These are phyloP conservation scores for Euphorbia lathyris DNA, from an alignment of 345 rosid species.

Conservation along the genomic window DNA sequence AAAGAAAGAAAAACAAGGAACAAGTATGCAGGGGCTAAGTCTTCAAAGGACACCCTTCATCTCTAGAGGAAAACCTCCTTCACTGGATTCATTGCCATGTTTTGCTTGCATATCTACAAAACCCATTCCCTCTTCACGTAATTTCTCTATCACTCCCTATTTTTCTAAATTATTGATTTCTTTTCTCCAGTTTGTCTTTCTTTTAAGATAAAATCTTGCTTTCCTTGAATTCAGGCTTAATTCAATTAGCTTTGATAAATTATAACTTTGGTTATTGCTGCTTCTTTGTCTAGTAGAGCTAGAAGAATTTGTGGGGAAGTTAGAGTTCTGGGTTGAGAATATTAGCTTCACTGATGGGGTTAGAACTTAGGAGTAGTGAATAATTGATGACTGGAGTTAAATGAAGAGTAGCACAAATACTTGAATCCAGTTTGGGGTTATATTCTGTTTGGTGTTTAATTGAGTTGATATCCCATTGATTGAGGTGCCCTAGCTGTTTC, in stretches of 20 bases:
- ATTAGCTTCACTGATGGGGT: not conserved
- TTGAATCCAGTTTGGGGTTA: not conserved
- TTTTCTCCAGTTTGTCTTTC: not conserved
- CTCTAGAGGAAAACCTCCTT: constrained; percentile 50
- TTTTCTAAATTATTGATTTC: not conserved
- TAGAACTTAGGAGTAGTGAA: not conserved
- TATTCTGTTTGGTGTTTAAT: not conserved
- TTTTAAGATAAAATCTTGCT: not conserved
- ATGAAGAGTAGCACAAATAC: not conserved
- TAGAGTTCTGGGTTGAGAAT: constrained; percentile 1
- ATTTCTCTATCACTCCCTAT: constrained; percentile 17
- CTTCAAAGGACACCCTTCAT: constrained; percentile 31
- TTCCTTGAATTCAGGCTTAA: not conserved
- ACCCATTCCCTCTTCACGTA: constrained; percentile 44
- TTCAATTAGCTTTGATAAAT: not conserved
- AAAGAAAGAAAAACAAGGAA: not conserved
- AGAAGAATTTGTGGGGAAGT: not conserved
- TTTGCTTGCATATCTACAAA: constrained; percentile 33
- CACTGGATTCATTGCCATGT: constrained; percentile 55
- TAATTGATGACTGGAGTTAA: not conserved
- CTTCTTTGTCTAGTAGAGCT: not conserved
- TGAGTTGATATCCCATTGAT: constrained; percentile 4
- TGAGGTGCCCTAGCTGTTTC: not conserved
- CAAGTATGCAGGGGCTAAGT: constrained; percentile 43
- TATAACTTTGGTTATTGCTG: not conserved